Evolutionary conservation across 805 yeast genomes (phyloP), one percentile per base, ranked within the genome.

Genomic region (Candida sakaeoensis): DNA sequence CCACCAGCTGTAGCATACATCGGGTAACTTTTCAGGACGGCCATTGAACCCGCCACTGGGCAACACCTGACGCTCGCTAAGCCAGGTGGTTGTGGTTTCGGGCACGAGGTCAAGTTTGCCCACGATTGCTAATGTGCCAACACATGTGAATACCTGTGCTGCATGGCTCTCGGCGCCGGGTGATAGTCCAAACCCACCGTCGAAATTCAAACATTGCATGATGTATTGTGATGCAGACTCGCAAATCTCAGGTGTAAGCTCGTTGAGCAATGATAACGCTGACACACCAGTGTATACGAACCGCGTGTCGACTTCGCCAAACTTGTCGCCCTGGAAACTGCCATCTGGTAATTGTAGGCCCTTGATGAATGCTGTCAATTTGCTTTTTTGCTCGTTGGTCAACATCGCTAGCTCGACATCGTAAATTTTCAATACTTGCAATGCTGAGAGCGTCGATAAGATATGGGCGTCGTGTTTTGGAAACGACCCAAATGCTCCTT

Each of bases 1-100:
- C 99, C 99, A 93, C 96, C 97, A 93, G 51, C 93, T 81, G 58
- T 93, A 93, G 57, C 99, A 93, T n/a, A 87, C 96, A 60, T 93
- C 99, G 0, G 98, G 95, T 14, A 88, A 64, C 57, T 93, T 93
- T 43, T 93, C 95, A 0, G 98, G 96, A 37, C 99, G 74, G 1
- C 99, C 99, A 55, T 93, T 93, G 40, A 93, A 70, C 0, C 99
- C 99, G 5, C 99, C 99, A 21, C 74, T 74, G 5, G 76, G 72
- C 19, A 58, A 48, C 7, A 87, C 75, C 60, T 93, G 99, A 43
- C 99, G 68, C 55, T 93, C 98, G 52, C 91, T 75, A 14, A 93
- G 68, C 98, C 99, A 93, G 77, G 85, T 79, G 34, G 74, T 58
- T 19, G 76, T 76, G 17, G 53, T 62, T 15, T 47, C 18, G 9